Base-by-base conservation (phyloP, 768 basidiomycete species). In the Naganishia randhawae region DNA sequence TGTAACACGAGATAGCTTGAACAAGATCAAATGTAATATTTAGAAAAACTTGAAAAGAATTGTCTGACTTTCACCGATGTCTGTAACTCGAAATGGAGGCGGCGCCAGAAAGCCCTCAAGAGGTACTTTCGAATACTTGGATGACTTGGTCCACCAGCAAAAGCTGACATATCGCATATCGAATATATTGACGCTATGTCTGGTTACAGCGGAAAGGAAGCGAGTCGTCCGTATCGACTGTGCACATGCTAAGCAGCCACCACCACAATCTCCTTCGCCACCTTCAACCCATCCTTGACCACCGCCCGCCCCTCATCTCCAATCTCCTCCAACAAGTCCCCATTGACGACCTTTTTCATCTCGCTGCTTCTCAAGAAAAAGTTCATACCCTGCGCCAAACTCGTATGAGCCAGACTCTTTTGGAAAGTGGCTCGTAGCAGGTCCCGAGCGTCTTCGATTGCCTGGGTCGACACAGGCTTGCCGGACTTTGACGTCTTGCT, bases 341-440 rank as follows among this genome's bases (percentile, higher is more conserved):
- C 57, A 35, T 41, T 61, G 39, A 61, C 57, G n/a, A 61, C 57
- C 39, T 61, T 61, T 61, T 61, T 61, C 57, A 61, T 61, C 14
- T 61, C 57, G 37, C 37, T 22, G 25, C 57, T 16, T 41, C 57
- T 31, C 37, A 61, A 29, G 37, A 61, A 61, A 19, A 25, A 61
- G 29, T 61, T 61, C 57, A 61, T 61, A 19, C 57, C 57, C 37
- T 61, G 57, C 7, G 57, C 57, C 35, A 61, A 25, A 33, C 57
- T 41, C 35, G 57, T 61, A 42, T 61, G 57, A 13, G 57, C 57
- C 57, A 61, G n/a, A 35, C n/a, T 29, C 37, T 61, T 61, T 41
- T 61, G 57, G 17, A 61, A 61, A 10, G 57, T 61, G 14, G 57
- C 57, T 17, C 57, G 57, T n/a, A 61, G 25, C 19, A 61, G 27